These are phyloP conservation scores for Petunia axillaris DNA, from an alignment of 257 asterid species.

Conservation along the genomic window DNA sequence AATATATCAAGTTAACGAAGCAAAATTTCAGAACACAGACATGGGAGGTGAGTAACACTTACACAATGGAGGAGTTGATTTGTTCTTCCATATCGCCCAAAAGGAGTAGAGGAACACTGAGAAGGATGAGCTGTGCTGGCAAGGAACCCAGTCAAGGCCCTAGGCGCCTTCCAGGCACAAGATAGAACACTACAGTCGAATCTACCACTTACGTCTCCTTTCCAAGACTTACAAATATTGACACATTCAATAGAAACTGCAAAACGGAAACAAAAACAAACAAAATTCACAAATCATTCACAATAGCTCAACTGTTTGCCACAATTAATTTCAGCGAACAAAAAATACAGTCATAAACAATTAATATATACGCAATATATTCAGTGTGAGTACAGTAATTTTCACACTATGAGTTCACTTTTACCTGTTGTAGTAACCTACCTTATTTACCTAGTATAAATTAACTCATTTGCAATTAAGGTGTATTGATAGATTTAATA, in stretches of 20 bases:
- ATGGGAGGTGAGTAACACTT: slow-evolving; percentile 40
- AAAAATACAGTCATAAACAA: not conserved
- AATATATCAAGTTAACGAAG: not conserved
- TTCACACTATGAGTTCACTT: too few relatives aligned
- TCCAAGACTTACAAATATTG: slow-evolving; percentile 72
- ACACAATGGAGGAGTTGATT: slow-evolving; percentile 52
- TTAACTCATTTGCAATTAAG: too few relatives aligned
- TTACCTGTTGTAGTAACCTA: too few relatives aligned
- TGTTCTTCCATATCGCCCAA: slow-evolving; percentile 45
- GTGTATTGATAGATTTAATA: not conserved
- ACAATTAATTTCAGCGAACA: not conserved
- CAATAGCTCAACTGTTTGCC: not conserved
- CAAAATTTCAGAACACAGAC: not conserved
- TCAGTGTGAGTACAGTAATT: too few relatives aligned
- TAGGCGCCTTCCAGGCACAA: slow-evolving; percentile 83
- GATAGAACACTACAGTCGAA: slow-evolving; percentile 68
- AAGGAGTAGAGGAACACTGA: slow-evolving; percentile 38
- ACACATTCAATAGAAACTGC: slow-evolving; percentile 84
- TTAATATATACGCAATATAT: too few relatives aligned
- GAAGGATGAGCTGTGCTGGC: slow-evolving; percentile 77
- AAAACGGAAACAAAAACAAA: slow-evolving; percentile 8
- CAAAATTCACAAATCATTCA: not conserved
- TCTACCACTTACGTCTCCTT: slow-evolving; percentile 70
- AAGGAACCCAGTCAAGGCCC: slow-evolving; percentile 80
- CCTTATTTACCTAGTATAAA: too few relatives aligned